phyloP scores from a whole-genome alignment of 192 early-diverging fungal species.

The Funneliformis mosseae region DNA sequence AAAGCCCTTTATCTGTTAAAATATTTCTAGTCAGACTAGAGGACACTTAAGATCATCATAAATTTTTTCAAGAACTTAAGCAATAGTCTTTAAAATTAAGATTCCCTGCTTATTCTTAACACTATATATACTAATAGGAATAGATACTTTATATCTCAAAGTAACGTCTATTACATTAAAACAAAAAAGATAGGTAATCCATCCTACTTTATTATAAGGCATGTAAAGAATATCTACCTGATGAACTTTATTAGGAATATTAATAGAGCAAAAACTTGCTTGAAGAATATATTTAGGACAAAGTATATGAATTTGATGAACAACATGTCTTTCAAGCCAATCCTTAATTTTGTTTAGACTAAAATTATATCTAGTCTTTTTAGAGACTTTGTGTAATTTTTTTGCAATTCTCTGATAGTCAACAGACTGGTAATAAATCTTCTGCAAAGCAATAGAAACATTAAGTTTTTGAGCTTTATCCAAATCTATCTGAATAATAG shows the following conservation, averaged over 20 bases:
- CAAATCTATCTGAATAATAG: not conserved
- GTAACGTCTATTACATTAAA: not conserved
- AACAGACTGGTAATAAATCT: not conserved
- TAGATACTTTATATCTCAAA: not conserved
- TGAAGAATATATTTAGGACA: not conserved
- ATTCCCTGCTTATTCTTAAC: too few species aligned
- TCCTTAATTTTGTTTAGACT: not conserved
- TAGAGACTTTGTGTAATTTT: not conserved
- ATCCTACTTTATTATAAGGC: not conserved
- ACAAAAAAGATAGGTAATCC: conserved; percentile 3
- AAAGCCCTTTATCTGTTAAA: too few species aligned
- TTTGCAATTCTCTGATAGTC: not conserved
- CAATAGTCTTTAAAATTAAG: too few species aligned
- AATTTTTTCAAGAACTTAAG: too few species aligned
- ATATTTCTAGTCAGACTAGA: too few species aligned
- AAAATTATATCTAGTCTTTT: conserved; percentile 16
- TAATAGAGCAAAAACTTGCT: not conserved
- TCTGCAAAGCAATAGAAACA: not conserved
- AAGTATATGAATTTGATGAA: not conserved
- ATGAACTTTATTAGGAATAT: not conserved
- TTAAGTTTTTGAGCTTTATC: not conserved
- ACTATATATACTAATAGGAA: conserved; percentile 1
- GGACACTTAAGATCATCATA: too few species aligned
- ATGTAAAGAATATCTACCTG: not conserved
- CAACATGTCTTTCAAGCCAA: conserved; percentile 2